These are phyloP conservation scores for Gossypium australe DNA, from an alignment of 345 rosid species.

Conservation along the genomic window DNA sequence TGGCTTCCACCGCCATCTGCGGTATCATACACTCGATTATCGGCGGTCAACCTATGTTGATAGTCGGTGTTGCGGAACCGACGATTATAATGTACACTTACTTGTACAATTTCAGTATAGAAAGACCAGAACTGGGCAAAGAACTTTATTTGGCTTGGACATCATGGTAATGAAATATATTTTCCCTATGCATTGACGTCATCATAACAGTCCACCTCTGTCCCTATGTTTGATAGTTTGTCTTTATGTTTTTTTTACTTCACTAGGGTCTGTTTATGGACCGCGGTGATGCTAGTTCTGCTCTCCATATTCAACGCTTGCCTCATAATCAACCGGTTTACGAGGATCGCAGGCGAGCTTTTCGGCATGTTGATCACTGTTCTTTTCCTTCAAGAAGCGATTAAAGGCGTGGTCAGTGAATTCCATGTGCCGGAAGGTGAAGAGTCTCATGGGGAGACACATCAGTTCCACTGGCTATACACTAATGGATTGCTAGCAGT, in stretches of 20 bases:
- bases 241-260: neutral
- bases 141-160: conserved; percentile 72
- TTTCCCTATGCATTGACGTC: neutral
- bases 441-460: conserved; percentile 30
- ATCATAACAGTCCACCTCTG: too few species aligned
- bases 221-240: too few species aligned
- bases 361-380: conserved; percentile 79
- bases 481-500: conserved; percentile 65
- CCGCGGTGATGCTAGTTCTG: conserved; percentile 50
- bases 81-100: conserved; percentile 86
- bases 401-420: conserved; percentile 66
- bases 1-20: conserved; percentile 77
- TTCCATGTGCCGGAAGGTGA: conserved; percentile 39
- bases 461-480: conserved; percentile 52
- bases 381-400: conserved; percentile 76
- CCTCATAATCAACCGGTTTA: conserved; percentile 50
- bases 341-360: conserved; percentile 71
- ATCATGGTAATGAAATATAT: conserved; percentile 49
- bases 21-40: conserved; percentile 73
- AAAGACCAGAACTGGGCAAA: conserved; percentile 48
- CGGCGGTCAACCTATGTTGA: conserved; percentile 82
- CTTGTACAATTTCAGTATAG: conserved; percentile 58
- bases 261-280: conserved; percentile 71
- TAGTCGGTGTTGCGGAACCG: conserved; percentile 86
- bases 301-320: conserved; percentile 45